phyloP scores from a whole-genome alignment of 768 basidiomycete genomes.

The Trametes cinnabarina region DNA sequence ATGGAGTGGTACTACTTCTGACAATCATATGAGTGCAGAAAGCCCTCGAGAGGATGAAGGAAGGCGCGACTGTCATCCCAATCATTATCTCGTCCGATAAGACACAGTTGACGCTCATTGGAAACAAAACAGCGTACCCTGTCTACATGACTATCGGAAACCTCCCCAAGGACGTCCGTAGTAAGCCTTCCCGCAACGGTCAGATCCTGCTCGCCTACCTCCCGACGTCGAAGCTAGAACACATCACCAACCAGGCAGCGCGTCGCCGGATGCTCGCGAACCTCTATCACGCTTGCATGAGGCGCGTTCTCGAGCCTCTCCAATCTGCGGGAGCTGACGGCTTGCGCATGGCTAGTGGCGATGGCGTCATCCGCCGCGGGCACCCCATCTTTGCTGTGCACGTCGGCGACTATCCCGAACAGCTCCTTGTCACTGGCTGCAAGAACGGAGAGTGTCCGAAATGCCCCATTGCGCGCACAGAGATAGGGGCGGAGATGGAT shows the following conservation, averaged over 20 bases:
- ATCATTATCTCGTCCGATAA: slow-evolving; percentile 21
- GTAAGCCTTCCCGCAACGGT: slow-evolving; percentile 25
- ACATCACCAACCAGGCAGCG: slow-evolving; percentile 20
- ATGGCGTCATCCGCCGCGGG: slow-evolving; percentile 19
- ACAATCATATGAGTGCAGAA: too few species aligned
- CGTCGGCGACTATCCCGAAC: slow-evolving; percentile 29
- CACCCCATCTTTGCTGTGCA: slow-evolving; percentile 27
- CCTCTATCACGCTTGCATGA: slow-evolving; percentile 27
- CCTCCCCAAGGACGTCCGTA: slow-evolving; percentile 24
- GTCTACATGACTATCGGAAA: slow-evolving; percentile 31
- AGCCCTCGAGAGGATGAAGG: slow-evolving; percentile 19
- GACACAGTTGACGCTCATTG: slow-evolving; percentile 22
- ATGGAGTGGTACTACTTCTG: too few species aligned
- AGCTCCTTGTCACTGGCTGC: slow-evolving; percentile 21
- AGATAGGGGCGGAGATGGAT: slow-evolving; percentile 5
- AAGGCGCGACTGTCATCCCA: slow-evolving; percentile 23
- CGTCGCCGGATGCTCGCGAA: slow-evolving; percentile 22
- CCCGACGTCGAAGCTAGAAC: slow-evolving; percentile 18
- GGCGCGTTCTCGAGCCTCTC: slow-evolving; percentile 14
- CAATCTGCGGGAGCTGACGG: slow-evolving; percentile 13
- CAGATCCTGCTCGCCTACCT: slow-evolving; percentile 30
- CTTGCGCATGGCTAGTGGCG: slow-evolving; percentile 20
- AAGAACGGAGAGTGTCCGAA: slow-evolving; percentile 24
- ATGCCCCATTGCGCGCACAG: slow-evolving; percentile 5
- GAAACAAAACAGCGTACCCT: slow-evolving; percentile 25